These are phyloP conservation scores for Nepenthes mirabilis DNA, from an alignment of 148 eudicot species.

Conservation along the genomic window DNA sequence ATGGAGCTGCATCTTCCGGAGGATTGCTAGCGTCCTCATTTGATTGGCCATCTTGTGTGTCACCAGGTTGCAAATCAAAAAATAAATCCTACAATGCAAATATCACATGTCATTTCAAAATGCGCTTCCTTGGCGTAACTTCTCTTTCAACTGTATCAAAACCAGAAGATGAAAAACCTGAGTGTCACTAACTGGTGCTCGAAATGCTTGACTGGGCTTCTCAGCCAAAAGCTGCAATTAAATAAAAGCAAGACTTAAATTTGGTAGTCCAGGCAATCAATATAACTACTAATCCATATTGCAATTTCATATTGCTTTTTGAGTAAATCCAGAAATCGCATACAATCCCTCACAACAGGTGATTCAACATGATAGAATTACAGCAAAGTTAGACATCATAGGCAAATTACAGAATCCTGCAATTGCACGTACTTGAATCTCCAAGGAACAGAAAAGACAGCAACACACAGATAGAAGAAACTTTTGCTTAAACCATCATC, in stretches of 20 bases:
- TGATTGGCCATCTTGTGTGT: constrained; percentile 20
- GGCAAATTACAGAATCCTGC: no score
- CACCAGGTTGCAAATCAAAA: constrained; percentile 39
- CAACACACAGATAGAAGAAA: no score
- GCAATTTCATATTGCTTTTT: neutral
- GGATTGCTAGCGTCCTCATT: constrained; percentile 24
- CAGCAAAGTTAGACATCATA: no score
- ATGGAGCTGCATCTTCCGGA: constrained; percentile 56
- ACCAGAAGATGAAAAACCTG: constrained; percentile 33
- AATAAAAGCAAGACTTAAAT: constrained; percentile 3
- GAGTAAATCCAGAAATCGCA: no score
- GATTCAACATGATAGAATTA: no score
- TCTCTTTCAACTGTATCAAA: neutral
- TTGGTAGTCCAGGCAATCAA: no score
- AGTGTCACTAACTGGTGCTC: constrained; percentile 62
- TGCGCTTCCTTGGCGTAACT: neutral
- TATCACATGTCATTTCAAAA: constrained; percentile 6
- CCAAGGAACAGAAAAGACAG: no score
- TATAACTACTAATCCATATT: neutral
- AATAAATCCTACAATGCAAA: constrained; percentile 54
- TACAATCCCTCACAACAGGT: no score
- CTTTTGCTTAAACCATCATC: no score
- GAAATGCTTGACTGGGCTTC: constrained; percentile 35
- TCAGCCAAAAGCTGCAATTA: constrained; percentile 31
- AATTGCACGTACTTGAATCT: no score